Base-by-base conservation (phyloP, 1,284 basidiomycete species). In the Amylostereum chailletii region DNA sequence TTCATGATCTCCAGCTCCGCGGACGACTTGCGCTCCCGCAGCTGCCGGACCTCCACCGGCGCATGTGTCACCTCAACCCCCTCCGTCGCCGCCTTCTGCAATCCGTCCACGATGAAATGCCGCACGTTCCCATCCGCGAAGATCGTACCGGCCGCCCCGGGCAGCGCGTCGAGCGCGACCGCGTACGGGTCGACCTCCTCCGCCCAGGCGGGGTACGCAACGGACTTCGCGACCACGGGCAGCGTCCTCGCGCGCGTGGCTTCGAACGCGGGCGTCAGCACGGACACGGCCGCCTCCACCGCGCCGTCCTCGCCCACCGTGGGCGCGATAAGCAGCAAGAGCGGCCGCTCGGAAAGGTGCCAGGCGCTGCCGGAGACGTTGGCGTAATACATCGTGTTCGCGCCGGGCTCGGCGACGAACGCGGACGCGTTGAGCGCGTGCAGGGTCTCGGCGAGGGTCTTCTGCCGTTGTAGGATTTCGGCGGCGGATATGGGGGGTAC, bases 201-300 rank as follows among this genome's bases (percentile, higher is more conserved):
- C 7, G 77, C 70, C 90, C 90, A 94, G 50, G 79, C 71, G 4
- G 82, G 67, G 59, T 76, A 92, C 3, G 65, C 62, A 31, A 83
- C 66, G 0, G 63, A 57, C 1, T 62, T 55, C 7, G 60, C 63
- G 6, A 81, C 79, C 26, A 92, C 63, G 2, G 69, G 61, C 6
- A 89, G 69, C 34, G 73, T 58, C 57, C 72, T 78, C 0, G 90
- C 88, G 39, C 90, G 77, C 0, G 79, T 75, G 8, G 75, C 72
- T 64, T 94, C 90, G 53, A 94, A 94, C 45, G 73, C 69, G 0
- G 90, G 90, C 0, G 88, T 86, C 45, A 94, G 66, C 38, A 93
- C 62, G 0, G 74, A 73, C 36, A 91, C 59, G 31, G 71, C 66
- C 36, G 74, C 68, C 37, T 58, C 55, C 8, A 76, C 57, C 3